Conservation (phyloP, 2,329 filamentous ascomycete genomes). For the Plectosphaerella cucumerina region DNA sequence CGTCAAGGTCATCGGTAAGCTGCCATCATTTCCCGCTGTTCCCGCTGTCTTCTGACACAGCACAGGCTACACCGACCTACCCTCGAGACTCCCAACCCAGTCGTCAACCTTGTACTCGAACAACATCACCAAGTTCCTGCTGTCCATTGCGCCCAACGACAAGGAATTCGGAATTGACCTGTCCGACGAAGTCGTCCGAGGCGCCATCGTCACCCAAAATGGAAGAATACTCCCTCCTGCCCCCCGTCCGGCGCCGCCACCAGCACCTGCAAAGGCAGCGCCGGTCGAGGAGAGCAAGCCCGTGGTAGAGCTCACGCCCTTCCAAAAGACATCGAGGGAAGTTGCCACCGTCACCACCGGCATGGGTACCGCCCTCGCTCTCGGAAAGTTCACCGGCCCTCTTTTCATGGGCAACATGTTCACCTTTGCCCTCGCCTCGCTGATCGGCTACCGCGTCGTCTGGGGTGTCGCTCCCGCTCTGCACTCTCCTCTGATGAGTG, state of each 20-base stretch:
- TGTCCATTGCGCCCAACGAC: slow-evolving; percentile 75
- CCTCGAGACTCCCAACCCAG: slow-evolving; percentile 81
- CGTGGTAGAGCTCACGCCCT: slow-evolving; percentile 69
- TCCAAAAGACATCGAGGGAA: slow-evolving; percentile 74
- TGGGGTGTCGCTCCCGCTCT: slow-evolving; percentile 83
- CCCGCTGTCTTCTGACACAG: slow-evolving; percentile 16
- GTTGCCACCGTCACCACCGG: slow-evolving; percentile 71
- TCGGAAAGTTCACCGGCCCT: slow-evolving; percentile 78
- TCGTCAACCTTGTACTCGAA: slow-evolving; percentile 89
- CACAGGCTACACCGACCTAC: slow-evolving; percentile 77
- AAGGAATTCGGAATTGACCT: slow-evolving; percentile 79
- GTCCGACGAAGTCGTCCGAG: slow-evolving; percentile 79
- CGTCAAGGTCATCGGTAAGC: slow-evolving; percentile 76
- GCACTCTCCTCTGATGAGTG: slow-evolving; percentile 87
- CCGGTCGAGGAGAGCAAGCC: slow-evolving; percentile 47
- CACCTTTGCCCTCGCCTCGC: slow-evolving; percentile 75
- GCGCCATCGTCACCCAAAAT: slow-evolving; percentile 76
- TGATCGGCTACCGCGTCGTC: slow-evolving; percentile 84
- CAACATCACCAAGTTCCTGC: slow-evolving; percentile 84
- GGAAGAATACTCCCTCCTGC: slow-evolving; percentile 73
- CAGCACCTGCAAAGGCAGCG: slow-evolving; percentile 37
- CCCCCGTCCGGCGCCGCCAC: slow-evolving; percentile 60
- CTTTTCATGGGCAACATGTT: slow-evolving; percentile 87
- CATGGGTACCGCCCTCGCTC: slow-evolving; percentile 69
- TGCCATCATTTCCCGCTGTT: neutral